Base-by-base conservation (phyloP, 768 basidiomycete species). In the Suillus subaureus region DNA sequence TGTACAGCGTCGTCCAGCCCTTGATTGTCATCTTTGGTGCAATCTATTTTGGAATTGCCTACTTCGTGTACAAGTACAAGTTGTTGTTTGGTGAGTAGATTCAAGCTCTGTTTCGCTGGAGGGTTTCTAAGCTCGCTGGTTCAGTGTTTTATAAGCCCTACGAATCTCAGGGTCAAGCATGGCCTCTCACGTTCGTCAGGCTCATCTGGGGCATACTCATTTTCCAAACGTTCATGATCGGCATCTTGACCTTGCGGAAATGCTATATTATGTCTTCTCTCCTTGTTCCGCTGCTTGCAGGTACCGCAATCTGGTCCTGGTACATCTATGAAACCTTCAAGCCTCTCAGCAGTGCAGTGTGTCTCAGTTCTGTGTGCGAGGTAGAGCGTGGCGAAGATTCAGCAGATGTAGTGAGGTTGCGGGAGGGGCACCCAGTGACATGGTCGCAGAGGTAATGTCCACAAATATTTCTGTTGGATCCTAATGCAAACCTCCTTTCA, bases 21-120 rank as follows among this genome's bases (percentile, higher is more conserved):
- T 84, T 97, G 68, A 97, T 99, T 75, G 84, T 99, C 63, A 85
- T 97, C 35, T 99, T 99, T 73, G 94, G 97, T 15, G 94, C 97
- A 1, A 80, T 97, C 61, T 99, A 99, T 79, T 99, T 99, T 70
- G 97, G 96, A n/a, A 81, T 92, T 45, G 94, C 87, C 8, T 99
- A 99, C 74, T 84, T 99, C 6, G 96, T 97, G 3, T 99, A 98
- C 86, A 99, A 99, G 82, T 97, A 99, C 81, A 97, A 97, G 71
- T 84, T 99, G 5, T 82, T 99, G 0, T 97, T 97, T 71, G 94
- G 96, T 96, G 64, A 64, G 92, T 78, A 23, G 39, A 54, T 42
- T 12, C 1, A 60, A 28, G 18, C 26, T 4, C 15, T 23, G 11
- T 61, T 40, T 28, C 42, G 33, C 11, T 4, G 21, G 31, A 39